Evolutionary conservation across 768 basidiomycete genomes (phyloP), one percentile per base, ranked within the genome.

Genomic region (Podaxis pistillaris): DNA sequence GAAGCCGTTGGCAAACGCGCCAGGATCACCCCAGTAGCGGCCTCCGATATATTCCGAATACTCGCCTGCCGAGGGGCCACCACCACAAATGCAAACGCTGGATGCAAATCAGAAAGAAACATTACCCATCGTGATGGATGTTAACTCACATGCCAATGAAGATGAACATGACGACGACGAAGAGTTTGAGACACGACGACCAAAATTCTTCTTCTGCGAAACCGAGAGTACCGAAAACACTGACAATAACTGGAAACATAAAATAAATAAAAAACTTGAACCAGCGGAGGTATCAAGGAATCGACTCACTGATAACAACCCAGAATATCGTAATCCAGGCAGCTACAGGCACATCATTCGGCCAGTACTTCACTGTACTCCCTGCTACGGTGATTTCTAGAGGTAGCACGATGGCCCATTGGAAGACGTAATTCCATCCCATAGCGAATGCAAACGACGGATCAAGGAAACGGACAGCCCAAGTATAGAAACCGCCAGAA

Each of bases 131-230:
- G 24, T 59, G 9, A 24, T 56, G 36, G 47, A 49, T 13, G 33
- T 0, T 13, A 33, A 72, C 76, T 64, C 67, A 80, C 79, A 81
- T 65, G 50, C 78, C 79, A 24, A 81, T 78, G 70, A 81, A 74
- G 58, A 80, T 70, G 69, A 81, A 80, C 73, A 81, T 78, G 1
- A 80, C 68, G 41, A 79, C 78, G 3, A 79, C 79, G 53, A 80
- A 61, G 24, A 81, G 72, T 70, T 81, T 81, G n/a, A 81, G 70
- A 64, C 75, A 78, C 33, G 80, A 80, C n/a, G 79, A 77, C 80
- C 80, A 81, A 63, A 80, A 81, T 57, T 80, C 79, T 71, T 80
- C 80, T 67, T 81, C 80, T 0, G 80, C 79, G 56, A 74, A 81
- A 11, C 79, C 79, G 11, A 81, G 75, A 12, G 80, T 80, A 61